A percentile compares a stretch with the other conserved stretches of the same genome.
These are phyloP conservation scores for Ottelia alismoides DNA, from an alignment of 106 monocot genomes.

Conservation along the genomic window DNA sequence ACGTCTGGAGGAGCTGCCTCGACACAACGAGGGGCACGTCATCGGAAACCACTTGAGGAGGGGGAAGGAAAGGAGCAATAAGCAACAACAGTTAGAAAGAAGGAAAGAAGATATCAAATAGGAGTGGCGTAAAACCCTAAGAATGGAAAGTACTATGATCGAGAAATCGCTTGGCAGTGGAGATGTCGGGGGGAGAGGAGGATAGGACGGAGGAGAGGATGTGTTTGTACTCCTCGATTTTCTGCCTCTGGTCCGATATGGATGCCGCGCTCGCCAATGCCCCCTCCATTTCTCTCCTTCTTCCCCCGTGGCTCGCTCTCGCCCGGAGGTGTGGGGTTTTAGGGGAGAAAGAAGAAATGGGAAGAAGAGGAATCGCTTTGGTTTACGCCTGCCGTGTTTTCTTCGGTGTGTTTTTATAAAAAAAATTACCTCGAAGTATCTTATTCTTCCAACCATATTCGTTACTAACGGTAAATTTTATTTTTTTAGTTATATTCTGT, in stretches of 20 bases:
- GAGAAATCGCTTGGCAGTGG: conserved; percentile 82
- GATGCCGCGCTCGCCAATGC: conserved; percentile 56
- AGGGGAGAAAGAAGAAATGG: too few species aligned
- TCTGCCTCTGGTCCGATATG: conserved; percentile 78
- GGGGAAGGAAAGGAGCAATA: background rate
- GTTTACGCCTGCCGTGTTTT: too few species aligned
- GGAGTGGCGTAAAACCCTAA: background rate
- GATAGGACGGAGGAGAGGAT: conserved; percentile 79
- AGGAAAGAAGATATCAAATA: background rate
- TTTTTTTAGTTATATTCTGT: too few species aligned
- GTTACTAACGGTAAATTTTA: too few species aligned
- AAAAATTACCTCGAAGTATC: too few species aligned
- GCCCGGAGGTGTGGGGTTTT: too few species aligned
- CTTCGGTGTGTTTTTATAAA: too few species aligned
- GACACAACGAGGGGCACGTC: conserved; percentile 94
- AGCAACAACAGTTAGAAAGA: background rate
- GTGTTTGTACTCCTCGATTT: conserved; percentile 92
- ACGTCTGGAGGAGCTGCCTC: conserved; percentile 80
- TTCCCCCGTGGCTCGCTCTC: too few species aligned
- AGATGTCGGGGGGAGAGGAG: conserved; percentile 35
- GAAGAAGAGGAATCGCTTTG: too few species aligned
- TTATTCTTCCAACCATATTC: too few species aligned
- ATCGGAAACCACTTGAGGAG: conserved; percentile 71
- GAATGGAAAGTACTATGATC: conserved; percentile 75
- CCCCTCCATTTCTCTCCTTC: conserved; percentile 74